Percentiles rank a stretch among this genome's conserved stretches.
These are phyloP conservation scores for Leccinellum rugosiceps DNA, from an alignment of 768 basidiomycete genomes.

Conservation along the genomic window DNA sequence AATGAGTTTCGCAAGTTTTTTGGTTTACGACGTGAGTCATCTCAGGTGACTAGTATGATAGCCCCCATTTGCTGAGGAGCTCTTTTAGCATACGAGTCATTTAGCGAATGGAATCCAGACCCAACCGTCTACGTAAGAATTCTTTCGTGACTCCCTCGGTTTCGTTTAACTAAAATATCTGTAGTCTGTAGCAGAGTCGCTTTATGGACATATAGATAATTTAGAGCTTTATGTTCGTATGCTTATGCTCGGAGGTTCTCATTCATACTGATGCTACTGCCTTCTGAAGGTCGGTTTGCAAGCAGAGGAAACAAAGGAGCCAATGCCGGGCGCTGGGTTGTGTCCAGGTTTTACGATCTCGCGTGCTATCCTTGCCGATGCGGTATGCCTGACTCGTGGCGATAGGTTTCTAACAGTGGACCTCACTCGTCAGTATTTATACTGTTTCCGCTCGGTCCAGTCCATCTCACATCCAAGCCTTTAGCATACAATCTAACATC, in stretches of 20 bases:
- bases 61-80: slow-evolving; percentile 1
- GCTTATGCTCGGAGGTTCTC: background rate
- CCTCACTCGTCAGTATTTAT: slow-evolving; percentile 58
- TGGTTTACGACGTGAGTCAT: slow-evolving; percentile 57
- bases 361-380: slow-evolving; percentile 78
- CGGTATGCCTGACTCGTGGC: slow-evolving; percentile 70
- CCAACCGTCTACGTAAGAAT: slow-evolving; percentile 46
- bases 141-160: slow-evolving; percentile 12
- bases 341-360: slow-evolving; percentile 85
- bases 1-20: slow-evolving; percentile 75
- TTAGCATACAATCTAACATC: slow-evolving; percentile 69
- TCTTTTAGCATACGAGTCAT: slow-evolving; percentile 51
- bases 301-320: slow-evolving; percentile 67
- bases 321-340: slow-evolving; percentile 66
- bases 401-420: slow-evolving; percentile 79
- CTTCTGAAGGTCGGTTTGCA: slow-evolving; percentile 54
- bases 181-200: slow-evolving; percentile 57
- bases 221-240: slow-evolving; percentile 71
- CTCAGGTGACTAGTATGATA: background rate
- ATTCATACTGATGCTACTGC: background rate
- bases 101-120: slow-evolving; percentile 73
- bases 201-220: slow-evolving; percentile 74
- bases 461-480: slow-evolving; percentile 1
- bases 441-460: background rate
- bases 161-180: background rate